Evolutionary conservation across 2,329 filamentous ascomycete species (phyloP).

Genomic region (Hirsutella rhossiliensis): DNA sequence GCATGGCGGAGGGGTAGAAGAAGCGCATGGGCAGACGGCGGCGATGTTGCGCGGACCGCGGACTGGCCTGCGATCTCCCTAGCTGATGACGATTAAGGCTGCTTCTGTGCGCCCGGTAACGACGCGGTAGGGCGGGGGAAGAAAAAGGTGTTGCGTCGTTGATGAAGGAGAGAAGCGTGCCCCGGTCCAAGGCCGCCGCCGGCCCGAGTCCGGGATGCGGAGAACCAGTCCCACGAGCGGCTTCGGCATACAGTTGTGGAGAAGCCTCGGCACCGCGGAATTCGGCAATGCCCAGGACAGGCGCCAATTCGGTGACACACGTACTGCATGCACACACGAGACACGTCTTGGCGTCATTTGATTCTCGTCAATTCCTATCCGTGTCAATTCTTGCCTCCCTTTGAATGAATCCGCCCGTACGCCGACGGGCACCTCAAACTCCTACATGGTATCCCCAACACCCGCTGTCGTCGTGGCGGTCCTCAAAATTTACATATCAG

Average conservation of each 20-base stretch:
- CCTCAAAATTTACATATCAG: neutral
- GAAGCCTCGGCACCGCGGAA: neutral
- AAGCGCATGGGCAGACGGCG: neutral
- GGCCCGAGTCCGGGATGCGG: too few species aligned
- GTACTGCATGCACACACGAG: too few species aligned
- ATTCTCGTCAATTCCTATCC: too few species aligned
- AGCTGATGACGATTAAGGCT: too few species aligned
- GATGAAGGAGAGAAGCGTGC: too few species aligned
- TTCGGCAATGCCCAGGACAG: neutral
- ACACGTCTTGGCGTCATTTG: too few species aligned
- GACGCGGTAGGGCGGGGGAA: too few species aligned
- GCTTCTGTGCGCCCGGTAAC: too few species aligned
- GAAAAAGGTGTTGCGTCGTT: too few species aligned
- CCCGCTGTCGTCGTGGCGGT: neutral
- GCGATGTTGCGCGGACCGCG: too few species aligned
- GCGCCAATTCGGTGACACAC: neutral
- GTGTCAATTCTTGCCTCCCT: neutral
- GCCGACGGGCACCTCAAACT: neutral
- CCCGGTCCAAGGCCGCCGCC: too few species aligned
- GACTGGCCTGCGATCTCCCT: too few species aligned
- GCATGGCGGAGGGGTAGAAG: neutral
- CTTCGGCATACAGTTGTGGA: neutral
- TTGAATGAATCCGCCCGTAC: neutral
- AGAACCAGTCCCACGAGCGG: neutral
- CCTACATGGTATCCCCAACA: constrained; percentile 2